Evolutionary conservation across 2,329 filamentous ascomycete species (phyloP).

Genomic region (Xylariomycetidae sp.): DNA sequence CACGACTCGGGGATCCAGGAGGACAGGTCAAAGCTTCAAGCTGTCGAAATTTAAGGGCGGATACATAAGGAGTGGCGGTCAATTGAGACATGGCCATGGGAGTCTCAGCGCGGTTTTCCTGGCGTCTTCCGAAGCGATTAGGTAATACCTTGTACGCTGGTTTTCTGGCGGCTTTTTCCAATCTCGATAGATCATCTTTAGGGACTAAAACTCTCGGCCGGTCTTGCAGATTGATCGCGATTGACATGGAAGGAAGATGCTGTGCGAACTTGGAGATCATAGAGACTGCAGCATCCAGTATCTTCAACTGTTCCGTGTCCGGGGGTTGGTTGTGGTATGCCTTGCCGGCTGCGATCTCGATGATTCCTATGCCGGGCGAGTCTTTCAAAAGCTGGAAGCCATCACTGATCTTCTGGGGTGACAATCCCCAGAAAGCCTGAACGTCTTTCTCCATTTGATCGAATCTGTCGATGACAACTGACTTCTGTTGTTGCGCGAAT

Average conservation of each 20-base stretch:
- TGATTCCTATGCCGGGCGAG: conserved; percentile 39
- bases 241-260: conserved; percentile 75
- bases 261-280: conserved; percentile 70
- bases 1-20: conserved; percentile 54
- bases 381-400: conserved; percentile 40
- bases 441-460: conserved; percentile 73
- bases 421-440: conserved; percentile 71
- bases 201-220: conserved; percentile 69
- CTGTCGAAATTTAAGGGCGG: conserved; percentile 21
- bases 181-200: conserved; percentile 52
- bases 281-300: conserved; percentile 45
- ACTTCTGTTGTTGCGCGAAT: conserved; percentile 64
- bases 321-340: conserved; percentile 38
- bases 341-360: conserved; percentile 61
- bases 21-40: conserved; percentile 52
- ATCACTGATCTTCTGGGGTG: conserved; percentile 62
- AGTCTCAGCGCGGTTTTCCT: conserved; percentile 3
- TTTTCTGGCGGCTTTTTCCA: conserved; percentile 23
- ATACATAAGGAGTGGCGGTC: conserved; percentile 13
- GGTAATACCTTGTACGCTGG: conserved; percentile 44
- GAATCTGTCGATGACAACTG: conserved; percentile 74
- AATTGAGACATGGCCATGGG: conserved; percentile 4
- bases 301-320: conserved; percentile 26
- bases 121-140: conserved; percentile 34
- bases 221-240: conserved; percentile 78